These are phyloP conservation scores for Phalaenopsis equestris DNA, from an alignment of 106 monocot genomes.

Conservation along the genomic window DNA sequence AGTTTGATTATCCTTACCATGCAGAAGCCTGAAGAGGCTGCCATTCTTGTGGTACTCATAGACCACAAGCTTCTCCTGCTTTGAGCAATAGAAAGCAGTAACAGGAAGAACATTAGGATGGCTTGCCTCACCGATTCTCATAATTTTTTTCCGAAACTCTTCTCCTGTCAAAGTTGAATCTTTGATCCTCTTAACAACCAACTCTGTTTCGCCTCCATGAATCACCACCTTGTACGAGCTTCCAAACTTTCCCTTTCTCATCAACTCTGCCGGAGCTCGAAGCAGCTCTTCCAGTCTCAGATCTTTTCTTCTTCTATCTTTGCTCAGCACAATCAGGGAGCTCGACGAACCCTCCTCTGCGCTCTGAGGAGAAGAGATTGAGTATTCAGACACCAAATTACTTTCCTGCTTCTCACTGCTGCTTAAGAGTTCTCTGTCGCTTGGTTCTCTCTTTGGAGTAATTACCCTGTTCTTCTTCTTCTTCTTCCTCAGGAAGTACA, in stretches of 20 bases:
- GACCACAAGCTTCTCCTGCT: slow-evolving; percentile 58
- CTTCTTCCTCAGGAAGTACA: slow-evolving; percentile 5
- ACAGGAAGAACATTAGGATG: slow-evolving; percentile 29
- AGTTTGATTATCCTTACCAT: slow-evolving; percentile 19
- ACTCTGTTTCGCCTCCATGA: slow-evolving; percentile 4
- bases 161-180: slow-evolving; percentile 10
- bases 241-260: slow-evolving; percentile 35
- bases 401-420: background rate
- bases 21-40: slow-evolving; percentile 46
- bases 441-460: background rate
- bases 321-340: slow-evolving; percentile 22
- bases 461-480: background rate
- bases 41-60: slow-evolving; percentile 45
- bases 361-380: background rate
- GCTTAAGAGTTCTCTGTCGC: background rate
- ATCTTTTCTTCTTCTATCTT: slow-evolving; percentile 2
- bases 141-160: slow-evolving; percentile 39
- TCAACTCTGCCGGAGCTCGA: slow-evolving; percentile 44
- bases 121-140: slow-evolving; percentile 14
- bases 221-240: slow-evolving; percentile 41
- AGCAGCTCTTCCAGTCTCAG: slow-evolving; percentile 40
- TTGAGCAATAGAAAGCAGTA: slow-evolving; percentile 42
- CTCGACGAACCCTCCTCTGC: background rate
- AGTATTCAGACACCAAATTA: slow-evolving; percentile 16
- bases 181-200: slow-evolving; percentile 50